Conservation (phyloP, 306 rosid species). For the Malus fusca region DNA sequence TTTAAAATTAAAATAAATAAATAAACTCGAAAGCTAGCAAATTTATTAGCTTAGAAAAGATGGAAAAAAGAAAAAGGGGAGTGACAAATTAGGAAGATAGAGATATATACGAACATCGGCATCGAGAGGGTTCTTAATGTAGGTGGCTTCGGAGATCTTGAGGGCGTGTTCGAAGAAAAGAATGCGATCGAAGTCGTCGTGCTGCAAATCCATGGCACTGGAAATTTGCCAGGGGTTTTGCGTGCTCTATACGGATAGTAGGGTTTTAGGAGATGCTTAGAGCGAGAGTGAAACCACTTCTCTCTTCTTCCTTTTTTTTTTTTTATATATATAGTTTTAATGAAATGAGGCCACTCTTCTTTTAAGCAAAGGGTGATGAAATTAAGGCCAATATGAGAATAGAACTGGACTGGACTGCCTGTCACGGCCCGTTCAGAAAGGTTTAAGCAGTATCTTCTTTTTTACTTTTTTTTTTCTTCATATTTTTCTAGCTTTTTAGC, state of each 20-base stretch:
- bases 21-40: not conserved
- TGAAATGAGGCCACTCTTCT: not conserved
- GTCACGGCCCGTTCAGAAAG: accelerated
- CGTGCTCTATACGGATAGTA: not conserved
- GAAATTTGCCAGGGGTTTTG: not conserved
- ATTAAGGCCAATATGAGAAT: too few relatives aligned
- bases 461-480: too few relatives aligned
- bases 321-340: too few relatives aligned
- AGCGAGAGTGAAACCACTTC: not conserved
- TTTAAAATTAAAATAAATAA: too few relatives aligned
- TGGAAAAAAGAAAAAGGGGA: not conserved
- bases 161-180: slow-evolving; percentile 83
- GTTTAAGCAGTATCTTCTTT: too few relatives aligned
- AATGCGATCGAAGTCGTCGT: slow-evolving; percentile 66
- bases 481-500: too few relatives aligned
- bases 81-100: not conserved
- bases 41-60: not conserved
- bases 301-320: accelerated
- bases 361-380: not conserved
- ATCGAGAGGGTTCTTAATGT: slow-evolving; percentile 60
- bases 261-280: not conserved
- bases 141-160: slow-evolving; percentile 48
- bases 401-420: not conserved
- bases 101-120: slow-evolving; percentile 49
- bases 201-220: slow-evolving; percentile 53